These are phyloP conservation scores for Chlorella sp. DNA, from an alignment of 139 green algal genomes.

Conservation along the genomic window DNA sequence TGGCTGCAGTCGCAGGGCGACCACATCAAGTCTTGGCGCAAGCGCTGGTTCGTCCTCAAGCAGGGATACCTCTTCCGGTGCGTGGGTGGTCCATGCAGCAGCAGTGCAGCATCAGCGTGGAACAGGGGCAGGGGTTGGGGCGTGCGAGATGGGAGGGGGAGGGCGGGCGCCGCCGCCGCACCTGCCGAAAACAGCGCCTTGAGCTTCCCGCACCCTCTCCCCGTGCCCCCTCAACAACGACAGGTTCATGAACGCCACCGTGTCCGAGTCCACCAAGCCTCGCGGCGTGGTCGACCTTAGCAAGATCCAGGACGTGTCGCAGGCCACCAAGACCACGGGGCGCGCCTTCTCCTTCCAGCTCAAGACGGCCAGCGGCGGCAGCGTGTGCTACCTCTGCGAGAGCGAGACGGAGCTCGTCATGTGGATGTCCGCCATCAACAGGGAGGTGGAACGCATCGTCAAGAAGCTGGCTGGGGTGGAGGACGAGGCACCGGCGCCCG, in stretches of 20 bases:
- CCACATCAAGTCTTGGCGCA: constrained; percentile 79
- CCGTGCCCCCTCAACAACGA: too few species aligned
- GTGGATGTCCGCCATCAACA: constrained; percentile 82
- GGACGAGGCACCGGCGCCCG: constrained; percentile 19
- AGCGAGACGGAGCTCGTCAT: constrained; percentile 84
- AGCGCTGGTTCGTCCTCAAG: constrained; percentile 93
- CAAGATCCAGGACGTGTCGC: constrained; percentile 65
- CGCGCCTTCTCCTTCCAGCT: constrained; percentile 73
- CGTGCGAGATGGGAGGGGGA: not conserved
- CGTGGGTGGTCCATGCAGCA: too few species aligned
- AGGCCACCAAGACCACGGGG: constrained; percentile 48
- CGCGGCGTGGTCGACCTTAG: constrained; percentile 81
- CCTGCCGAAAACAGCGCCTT: not conserved
- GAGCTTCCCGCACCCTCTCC: not conserved
- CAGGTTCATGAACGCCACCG: constrained; percentile 67
- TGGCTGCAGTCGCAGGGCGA: constrained; percentile 88
- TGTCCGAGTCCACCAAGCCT: constrained; percentile 57
- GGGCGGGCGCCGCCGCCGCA: not conserved
- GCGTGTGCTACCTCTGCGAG: constrained; percentile 71
- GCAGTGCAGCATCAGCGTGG: too few species aligned
- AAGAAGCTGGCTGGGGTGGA: constrained; percentile 65
- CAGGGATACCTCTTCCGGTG: constrained; percentile 48
- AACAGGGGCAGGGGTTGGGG: too few species aligned
- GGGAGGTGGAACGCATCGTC: constrained; percentile 43
- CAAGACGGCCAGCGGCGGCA: constrained; percentile 57